phyloP scores from a whole-genome alignment of 1,139 yeast genomes.

The Yamadazyma mexicana region DNA sequence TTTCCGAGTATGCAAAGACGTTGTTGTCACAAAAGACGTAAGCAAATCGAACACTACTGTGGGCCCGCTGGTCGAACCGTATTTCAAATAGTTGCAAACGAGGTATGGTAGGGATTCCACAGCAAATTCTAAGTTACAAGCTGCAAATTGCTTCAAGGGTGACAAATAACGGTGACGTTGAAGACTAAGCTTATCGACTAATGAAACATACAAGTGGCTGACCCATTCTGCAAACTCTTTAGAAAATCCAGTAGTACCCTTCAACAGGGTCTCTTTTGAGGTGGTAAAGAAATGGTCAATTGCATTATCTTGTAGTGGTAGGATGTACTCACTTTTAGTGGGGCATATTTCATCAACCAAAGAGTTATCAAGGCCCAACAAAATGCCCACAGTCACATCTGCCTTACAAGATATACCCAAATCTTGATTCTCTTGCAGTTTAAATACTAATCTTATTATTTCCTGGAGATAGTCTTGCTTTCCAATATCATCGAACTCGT shows the following conservation, averaged over 20 bases:
- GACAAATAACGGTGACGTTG: background rate
- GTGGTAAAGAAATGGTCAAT: background rate
- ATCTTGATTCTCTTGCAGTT: conserved; percentile 2
- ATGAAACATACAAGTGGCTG: background rate
- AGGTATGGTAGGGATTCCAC: conserved; percentile 6
- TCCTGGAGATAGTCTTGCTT: conserved; percentile 1
- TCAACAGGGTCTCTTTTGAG: background rate
- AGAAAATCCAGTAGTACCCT: background rate
- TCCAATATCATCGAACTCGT: conserved; percentile 9
- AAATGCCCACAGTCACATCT: conserved; percentile 8
- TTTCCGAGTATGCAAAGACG: conserved; percentile 5
- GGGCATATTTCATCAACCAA: background rate
- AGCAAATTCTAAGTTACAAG: background rate
- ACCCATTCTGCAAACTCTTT: conserved; percentile 1
- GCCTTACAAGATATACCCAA: conserved; percentile 5
- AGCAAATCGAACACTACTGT: conserved; percentile 3
- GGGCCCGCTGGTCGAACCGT: background rate
- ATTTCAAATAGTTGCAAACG: conserved; percentile 6
- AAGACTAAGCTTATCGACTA: background rate
- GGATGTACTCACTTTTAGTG: background rate
- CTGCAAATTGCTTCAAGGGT: conserved; percentile 1
- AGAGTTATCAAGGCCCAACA: background rate
- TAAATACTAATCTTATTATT: conserved; percentile 4
- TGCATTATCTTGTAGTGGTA: background rate
- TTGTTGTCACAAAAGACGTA: conserved; percentile 4